Evolutionary conservation across 2,329 filamentous ascomycete species (phyloP), one percentile per base, ranked within the genome.

Genomic region (Fonsecaea monophora): DNA sequence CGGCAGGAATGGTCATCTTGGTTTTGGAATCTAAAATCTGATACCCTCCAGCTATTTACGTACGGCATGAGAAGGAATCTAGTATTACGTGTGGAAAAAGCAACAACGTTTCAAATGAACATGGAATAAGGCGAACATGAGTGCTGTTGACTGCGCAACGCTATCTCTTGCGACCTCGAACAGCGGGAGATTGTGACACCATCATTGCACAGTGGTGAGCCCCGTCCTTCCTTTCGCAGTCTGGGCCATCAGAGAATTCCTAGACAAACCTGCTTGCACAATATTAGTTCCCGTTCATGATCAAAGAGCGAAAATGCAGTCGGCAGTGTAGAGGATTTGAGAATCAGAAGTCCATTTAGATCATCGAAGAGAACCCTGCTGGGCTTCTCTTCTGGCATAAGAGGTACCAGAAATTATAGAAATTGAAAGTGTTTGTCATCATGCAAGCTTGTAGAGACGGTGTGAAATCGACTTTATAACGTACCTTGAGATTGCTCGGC

Each of bases 361-460:
- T 92, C 91, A 94, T 91, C 80, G 89, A 84, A 79, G 82, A 77
- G 81, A 83, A 77, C 79, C 83, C 58, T 63, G 48, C 30, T 58
- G 50, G 61, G 48, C 42, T 56, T 67, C 76, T 76, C 76, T 85
- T 84, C 88, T 95, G 90, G 92, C 87, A 92, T 92, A 95, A 96
- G 93, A 96, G 93, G 92, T 96, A 93, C 92, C 92, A 96, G 92
- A 96, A 94, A 90, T 68, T 84, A 82, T 83, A 81, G 80, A 81
- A 80, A 78, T 64, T 59, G 60, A 54, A 53, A 66, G 57, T 83
- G 82, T 84, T 84, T 88, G 86, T 94, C 91, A 94, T 94, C 91
- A 92, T 86, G 70, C 64, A 50, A 53, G 62, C 10, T 53, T 69
- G 65, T 74, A 74, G 50, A 12, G 55, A 34, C n/a, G 35, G 48